Conservation (phyloP, 129 eudicot genomes). For the Scalesia atractyloides region DNA sequence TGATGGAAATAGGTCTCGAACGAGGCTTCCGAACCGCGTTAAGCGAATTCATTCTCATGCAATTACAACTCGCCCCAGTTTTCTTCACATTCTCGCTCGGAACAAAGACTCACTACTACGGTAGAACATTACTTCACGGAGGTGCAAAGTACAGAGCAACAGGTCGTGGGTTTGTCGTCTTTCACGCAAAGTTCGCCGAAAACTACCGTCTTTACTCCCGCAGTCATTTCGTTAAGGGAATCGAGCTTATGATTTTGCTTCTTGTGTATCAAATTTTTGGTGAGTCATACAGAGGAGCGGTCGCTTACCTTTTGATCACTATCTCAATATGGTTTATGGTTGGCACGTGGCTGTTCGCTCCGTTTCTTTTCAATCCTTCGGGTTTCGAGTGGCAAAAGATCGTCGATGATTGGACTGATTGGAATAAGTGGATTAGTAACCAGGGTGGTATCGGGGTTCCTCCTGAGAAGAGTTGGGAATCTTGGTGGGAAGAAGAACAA, state of each 20-base stretch:
- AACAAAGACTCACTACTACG: constrained; percentile 85
- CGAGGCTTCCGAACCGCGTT: constrained; percentile 83
- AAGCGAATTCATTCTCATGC: constrained; percentile 82
- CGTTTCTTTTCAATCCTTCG: constrained; percentile 89
- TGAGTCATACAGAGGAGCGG: constrained; percentile 52
- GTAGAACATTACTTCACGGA: constrained; percentile 88
- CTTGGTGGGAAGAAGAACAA: constrained; percentile 99
- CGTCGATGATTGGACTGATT: constrained; percentile 95
- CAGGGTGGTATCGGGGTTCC: constrained; percentile 93
- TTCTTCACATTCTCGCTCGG: constrained; percentile 89
- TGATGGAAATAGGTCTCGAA: constrained; percentile 91
- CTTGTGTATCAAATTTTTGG: constrained; percentile 76
- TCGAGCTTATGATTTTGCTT: constrained; percentile 77
- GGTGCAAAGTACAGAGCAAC: constrained; percentile 84
- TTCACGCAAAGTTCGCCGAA: constrained; percentile 91
- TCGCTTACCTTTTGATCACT: constrained; percentile 72
- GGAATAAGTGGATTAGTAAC: constrained; percentile 92
- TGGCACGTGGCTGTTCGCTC: constrained; percentile 93
- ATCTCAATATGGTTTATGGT: constrained; percentile 94
- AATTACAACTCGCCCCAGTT: constrained; percentile 73
- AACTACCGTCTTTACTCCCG: constrained; percentile 83
- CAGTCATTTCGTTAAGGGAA: constrained; percentile 89
- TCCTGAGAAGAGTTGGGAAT: constrained; percentile 95
- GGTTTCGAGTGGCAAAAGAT: constrained; percentile 99
- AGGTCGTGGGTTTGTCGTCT: constrained; percentile 91